phyloP scores from a whole-genome alignment of 257 asterid species.

The Hygrophila difformis region DNA sequence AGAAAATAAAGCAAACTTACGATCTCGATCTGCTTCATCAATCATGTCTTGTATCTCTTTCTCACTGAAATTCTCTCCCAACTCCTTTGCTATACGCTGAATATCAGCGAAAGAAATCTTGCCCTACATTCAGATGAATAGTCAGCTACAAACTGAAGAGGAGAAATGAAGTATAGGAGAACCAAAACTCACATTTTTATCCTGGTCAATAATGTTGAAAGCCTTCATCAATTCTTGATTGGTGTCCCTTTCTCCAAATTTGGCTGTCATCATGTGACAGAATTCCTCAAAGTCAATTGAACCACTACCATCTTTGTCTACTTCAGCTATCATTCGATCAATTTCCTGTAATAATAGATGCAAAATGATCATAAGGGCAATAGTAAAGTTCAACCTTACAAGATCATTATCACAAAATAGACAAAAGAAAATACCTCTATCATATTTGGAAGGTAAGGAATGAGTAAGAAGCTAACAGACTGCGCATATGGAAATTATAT shows the following conservation, averaged over 20 bases:
- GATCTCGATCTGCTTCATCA: slow-evolving; percentile 87
- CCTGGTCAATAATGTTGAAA: slow-evolving; percentile 78
- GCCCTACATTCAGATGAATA: slow-evolving; percentile 46
- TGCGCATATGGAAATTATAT: background rate
- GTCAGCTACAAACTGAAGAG: slow-evolving; percentile 14
- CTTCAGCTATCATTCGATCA: slow-evolving; percentile 80
- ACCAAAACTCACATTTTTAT: slow-evolving; percentile 52
- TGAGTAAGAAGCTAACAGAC: background rate
- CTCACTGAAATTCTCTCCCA: slow-evolving; percentile 68
- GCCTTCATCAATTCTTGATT: slow-evolving; percentile 87
- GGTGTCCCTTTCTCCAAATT: slow-evolving; percentile 87
- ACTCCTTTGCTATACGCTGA: slow-evolving; percentile 69
- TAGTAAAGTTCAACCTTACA: no score
- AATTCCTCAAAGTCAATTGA: slow-evolving; percentile 87
- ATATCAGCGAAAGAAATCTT: slow-evolving; percentile 81
- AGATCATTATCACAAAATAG: slow-evolving; percentile 5
- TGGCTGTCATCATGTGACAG: slow-evolving; percentile 90
- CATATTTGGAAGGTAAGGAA: background rate
- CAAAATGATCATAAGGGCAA: slow-evolving; percentile 10
- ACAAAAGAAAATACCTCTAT: slow-evolving; percentile 4
- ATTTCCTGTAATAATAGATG: slow-evolving; percentile 49
- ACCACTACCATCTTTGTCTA: slow-evolving; percentile 96
- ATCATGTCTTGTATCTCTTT: slow-evolving; percentile 89
- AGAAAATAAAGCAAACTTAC: slow-evolving; percentile 40
- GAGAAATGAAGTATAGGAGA: slow-evolving; percentile 7